These are phyloP conservation scores for Cnidoscolus chayamansa DNA, from an alignment of 441 rosid genomes.

Conservation along the genomic window DNA sequence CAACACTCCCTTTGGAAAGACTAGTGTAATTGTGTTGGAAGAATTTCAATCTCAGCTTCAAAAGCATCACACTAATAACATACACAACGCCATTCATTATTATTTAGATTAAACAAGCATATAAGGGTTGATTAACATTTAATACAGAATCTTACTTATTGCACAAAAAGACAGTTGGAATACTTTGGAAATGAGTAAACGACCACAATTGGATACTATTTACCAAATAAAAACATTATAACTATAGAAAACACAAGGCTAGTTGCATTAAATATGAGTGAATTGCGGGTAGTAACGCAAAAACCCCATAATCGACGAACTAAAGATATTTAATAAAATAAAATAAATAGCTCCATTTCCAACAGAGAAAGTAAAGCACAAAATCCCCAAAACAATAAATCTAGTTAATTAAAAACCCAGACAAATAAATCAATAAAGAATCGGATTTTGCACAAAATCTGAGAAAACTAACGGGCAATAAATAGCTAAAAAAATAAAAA, in stretches of 20 bases:
- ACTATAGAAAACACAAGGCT: neutral
- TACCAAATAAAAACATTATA: neutral
- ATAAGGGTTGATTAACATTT: neutral
- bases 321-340: conserved; percentile 1
- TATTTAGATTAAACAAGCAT: neutral
- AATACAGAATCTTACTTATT: neutral
- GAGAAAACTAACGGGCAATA: neutral
- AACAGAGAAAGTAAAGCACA: conserved; percentile 3
- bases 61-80: neutral
- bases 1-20: neutral
- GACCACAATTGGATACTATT: neutral
- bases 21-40: neutral
- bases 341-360: conserved; percentile 7
- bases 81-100: neutral
- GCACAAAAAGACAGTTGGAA: neutral
- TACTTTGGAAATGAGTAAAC: neutral
- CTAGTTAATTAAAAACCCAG: conserved; percentile 10
- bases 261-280: conserved; percentile 11
- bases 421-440: conserved; percentile 3
- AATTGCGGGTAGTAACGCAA: conserved; percentile 1
- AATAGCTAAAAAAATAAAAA: conserved; percentile 12
- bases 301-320: conserved; percentile 26
- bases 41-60: neutral
- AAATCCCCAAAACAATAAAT: neutral
- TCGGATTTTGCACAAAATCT: conserved; percentile 7